A percentile compares a stretch with the other conserved stretches of the same genome.
phyloP scores from a whole-genome alignment of 1,139 yeast species.

The Lodderomyces oxycetoniae region DNA sequence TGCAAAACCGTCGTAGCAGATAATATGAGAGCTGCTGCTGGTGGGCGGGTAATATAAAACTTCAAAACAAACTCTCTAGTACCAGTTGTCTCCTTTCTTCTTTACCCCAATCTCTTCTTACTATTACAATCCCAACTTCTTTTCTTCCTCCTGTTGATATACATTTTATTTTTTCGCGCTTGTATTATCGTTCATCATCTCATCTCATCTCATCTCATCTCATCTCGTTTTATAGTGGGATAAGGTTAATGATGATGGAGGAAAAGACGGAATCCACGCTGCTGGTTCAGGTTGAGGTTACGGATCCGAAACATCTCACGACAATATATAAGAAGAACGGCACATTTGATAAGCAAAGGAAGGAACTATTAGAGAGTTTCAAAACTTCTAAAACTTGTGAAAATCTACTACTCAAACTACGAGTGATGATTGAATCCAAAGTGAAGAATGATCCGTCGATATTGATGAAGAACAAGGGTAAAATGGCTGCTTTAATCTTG shows the following conservation, averaged over 20 bases:
- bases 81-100: too few relatives aligned
- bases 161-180: not conserved
- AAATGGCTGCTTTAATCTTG: conserved; percentile 50
- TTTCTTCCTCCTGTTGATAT: too few relatives aligned
- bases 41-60: too few relatives aligned
- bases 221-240: too few relatives aligned
- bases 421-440: conserved; percentile 43
- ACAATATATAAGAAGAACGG: conserved; percentile 48
- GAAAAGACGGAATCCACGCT: not conserved
- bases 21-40: not conserved
- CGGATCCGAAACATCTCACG: conserved; percentile 39
- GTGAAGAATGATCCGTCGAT: conserved; percentile 48
- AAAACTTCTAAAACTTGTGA: conserved; percentile 39
- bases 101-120: too few relatives aligned
- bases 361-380: conserved; percentile 41
- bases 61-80: too few relatives aligned
- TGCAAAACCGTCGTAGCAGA: too few relatives aligned
- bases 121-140: too few relatives aligned
- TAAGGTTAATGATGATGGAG: conserved; percentile 1
- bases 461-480: conserved; percentile 47
- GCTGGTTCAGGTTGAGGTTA: conserved; percentile 5
- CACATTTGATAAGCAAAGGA: conserved; percentile 45
- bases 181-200: too few relatives aligned
- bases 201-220: too few relatives aligned
- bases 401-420: conserved; percentile 38